These are phyloP conservation scores for Fusarium incarnatum DNA, from an alignment of 2,329 filamentous ascomycete species.

Conservation along the genomic window DNA sequence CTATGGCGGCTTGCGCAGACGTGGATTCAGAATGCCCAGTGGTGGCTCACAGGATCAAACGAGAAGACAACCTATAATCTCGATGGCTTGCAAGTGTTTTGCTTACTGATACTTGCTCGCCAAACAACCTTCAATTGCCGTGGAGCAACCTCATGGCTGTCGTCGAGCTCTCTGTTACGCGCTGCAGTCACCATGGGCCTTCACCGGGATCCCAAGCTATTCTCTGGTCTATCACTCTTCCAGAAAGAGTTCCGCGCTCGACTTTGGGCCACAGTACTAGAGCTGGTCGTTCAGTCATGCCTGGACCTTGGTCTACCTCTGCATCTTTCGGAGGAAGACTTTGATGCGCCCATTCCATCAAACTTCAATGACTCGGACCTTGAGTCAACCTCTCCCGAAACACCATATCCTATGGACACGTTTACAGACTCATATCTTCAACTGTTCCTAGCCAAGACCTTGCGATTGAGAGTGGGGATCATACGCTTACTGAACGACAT, in stretches of 20 bases:
- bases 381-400: slow-evolving; percentile 14
- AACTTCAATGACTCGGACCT: slow-evolving; percentile 43
- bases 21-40: slow-evolving; percentile 46
- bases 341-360: slow-evolving; percentile 35
- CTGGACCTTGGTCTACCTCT: slow-evolving; percentile 43
- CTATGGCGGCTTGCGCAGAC: slow-evolving; percentile 37
- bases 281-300: slow-evolving; percentile 40
- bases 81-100: slow-evolving; percentile 43
- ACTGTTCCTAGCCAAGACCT: slow-evolving; percentile 37
- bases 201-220: slow-evolving; percentile 41
- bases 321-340: slow-evolving; percentile 32
- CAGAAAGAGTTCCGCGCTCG: slow-evolving; percentile 40
- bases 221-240: slow-evolving; percentile 33
- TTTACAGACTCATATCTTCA: slow-evolving; percentile 44
- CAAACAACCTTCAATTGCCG: slow-evolving; percentile 45
- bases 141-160: slow-evolving; percentile 45
- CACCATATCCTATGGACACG: slow-evolving; percentile 5
- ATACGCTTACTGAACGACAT: slow-evolving; percentile 43
- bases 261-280: slow-evolving; percentile 44
- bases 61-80: slow-evolving; percentile 45
- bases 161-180: slow-evolving; percentile 40
- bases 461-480: slow-evolving; percentile 37
- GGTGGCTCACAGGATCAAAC: slow-evolving; percentile 44
- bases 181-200: slow-evolving; percentile 46
- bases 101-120: slow-evolving; percentile 40